These are phyloP conservation scores for Boletus tomentosulus DNA, from an alignment of 768 basidiomycete species.

Conservation along the genomic window DNA sequence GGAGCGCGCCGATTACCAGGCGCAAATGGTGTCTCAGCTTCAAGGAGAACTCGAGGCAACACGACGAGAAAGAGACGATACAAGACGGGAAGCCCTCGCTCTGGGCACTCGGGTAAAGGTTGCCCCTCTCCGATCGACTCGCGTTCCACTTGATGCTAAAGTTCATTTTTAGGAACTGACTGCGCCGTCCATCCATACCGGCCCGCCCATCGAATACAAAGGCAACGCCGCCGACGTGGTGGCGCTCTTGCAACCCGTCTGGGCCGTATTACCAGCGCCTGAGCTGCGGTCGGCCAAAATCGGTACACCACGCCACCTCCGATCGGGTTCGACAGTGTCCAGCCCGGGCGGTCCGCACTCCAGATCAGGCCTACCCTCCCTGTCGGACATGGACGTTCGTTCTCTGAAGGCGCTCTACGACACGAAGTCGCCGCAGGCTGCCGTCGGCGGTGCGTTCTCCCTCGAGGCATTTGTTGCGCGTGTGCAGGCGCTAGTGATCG, in stretches of 20 bases:
- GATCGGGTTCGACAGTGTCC: constrained; percentile 40
- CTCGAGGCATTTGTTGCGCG: constrained; percentile 74
- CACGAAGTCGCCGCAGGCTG: constrained; percentile 28
- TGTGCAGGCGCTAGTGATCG: constrained; percentile 76
- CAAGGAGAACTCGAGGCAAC: constrained; percentile 55
- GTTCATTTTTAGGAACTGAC: constrained; percentile 20
- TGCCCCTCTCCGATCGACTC: constrained; percentile 1
- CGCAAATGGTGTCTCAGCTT: constrained; percentile 50
- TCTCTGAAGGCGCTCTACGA: constrained; percentile 81
- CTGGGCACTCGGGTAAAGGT: constrained; percentile 41
- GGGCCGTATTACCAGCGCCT: constrained; percentile 79
- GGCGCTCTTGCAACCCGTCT: constrained; percentile 65
- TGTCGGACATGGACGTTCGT: constrained; percentile 83
- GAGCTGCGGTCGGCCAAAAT: constrained; percentile 74
- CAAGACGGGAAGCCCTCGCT: constrained; percentile 37
- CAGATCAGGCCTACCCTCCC: constrained; percentile 41
- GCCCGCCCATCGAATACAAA: constrained; percentile 29
- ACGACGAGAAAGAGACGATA: constrained; percentile 48
- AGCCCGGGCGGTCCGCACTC: constrained; percentile 30
- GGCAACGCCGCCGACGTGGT: constrained; percentile 54
- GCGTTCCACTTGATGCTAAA: neutral
- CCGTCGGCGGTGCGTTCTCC: constrained; percentile 44
- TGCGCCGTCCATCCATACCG: constrained; percentile 19
- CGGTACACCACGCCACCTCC: constrained; percentile 43
- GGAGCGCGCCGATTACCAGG: constrained; percentile 37